Conservation (phyloP, 805 yeast species). For the Suhomyces sp. region DNA sequence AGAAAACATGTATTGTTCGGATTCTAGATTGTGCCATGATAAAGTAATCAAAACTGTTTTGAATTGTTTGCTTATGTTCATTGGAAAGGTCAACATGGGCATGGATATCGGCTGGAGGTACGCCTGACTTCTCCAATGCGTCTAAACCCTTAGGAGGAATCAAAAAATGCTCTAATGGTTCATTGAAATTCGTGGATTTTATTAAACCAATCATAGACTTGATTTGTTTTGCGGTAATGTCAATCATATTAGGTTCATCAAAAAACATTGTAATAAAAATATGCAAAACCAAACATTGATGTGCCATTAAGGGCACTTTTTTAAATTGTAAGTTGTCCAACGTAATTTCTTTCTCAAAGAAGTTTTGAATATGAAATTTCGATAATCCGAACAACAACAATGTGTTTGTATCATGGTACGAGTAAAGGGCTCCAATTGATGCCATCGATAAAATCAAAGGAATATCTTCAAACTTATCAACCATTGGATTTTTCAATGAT, state of each 20-base stretch:
- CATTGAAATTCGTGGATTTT: conserved; percentile 51
- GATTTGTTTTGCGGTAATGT: conserved; percentile 51
- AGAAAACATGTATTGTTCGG: conserved; percentile 51
- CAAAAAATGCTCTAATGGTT: conserved; percentile 47
- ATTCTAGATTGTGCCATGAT: conserved; percentile 56
- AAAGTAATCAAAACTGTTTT: conserved; percentile 49
- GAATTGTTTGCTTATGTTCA: conserved; percentile 21
- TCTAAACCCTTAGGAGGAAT: conserved; percentile 37
- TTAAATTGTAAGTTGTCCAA: conserved; percentile 47
- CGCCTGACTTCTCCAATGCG: conserved; percentile 8
- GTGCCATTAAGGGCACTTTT: conserved; percentile 56
- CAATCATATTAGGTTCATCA: conserved; percentile 51
- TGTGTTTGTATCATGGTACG: conserved; percentile 77
- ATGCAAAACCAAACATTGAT: conserved; percentile 56
- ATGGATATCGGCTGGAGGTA: conserved; percentile 1
- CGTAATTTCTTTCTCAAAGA: conserved; percentile 54
- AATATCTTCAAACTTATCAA: conserved; percentile 46
- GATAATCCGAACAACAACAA: conserved; percentile 66
- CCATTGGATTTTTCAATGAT: conserved; percentile 41
- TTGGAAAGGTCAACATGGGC: conserved; percentile 13
- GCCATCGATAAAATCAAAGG: conserved; percentile 80
- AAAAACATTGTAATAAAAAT: conserved; percentile 57
- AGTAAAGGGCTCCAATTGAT: conserved; percentile 84
- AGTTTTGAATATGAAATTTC: conserved; percentile 63
- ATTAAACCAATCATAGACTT: conserved; percentile 55